Percentiles rank a stretch among this genome's conserved stretches.
Evolutionary conservation across 306 rosid genomes (phyloP).

Genomic region (Adenanthera pavonina): DNA sequence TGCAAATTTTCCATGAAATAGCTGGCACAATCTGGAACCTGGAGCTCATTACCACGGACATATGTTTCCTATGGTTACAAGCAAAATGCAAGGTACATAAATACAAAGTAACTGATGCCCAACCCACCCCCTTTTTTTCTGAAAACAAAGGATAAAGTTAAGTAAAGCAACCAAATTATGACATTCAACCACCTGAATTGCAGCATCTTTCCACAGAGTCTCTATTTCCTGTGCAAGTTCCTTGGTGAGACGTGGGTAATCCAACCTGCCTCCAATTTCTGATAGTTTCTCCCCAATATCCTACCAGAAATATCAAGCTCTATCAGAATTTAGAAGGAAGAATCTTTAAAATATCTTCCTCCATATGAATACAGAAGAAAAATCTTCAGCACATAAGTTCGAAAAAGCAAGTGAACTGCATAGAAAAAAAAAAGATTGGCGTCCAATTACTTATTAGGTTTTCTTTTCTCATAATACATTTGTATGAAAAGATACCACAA

Average conservation of each 20-base stretch:
- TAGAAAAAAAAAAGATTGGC: neutral
- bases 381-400: neutral
- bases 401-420: conserved; percentile 9
- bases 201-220: conserved; percentile 84
- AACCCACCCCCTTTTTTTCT: neutral
- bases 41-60: conserved; percentile 90
- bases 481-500: conserved; percentile 28
- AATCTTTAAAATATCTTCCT: neutral
- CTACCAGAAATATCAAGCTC: conserved; percentile 49
- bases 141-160: conserved; percentile 8
- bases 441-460: neutral
- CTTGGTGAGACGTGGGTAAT: conserved; percentile 79
- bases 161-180: conserved; percentile 34
- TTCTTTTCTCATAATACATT: neutral
- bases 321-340: neutral
- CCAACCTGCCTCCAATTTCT: conserved; percentile 81
- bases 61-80: conserved; percentile 76
- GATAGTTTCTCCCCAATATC: conserved; percentile 85
- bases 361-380: conserved; percentile 26
- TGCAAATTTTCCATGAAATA: conserved; percentile 95
- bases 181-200: conserved; percentile 78
- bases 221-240: conserved; percentile 88
- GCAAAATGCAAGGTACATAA: conserved; percentile 25
- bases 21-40: conserved; percentile 93
- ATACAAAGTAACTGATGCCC: conserved; percentile 20